Evolutionary conservation across 1,139 yeast genomes (phyloP).

Genomic region (Kodamaea sp.): DNA sequence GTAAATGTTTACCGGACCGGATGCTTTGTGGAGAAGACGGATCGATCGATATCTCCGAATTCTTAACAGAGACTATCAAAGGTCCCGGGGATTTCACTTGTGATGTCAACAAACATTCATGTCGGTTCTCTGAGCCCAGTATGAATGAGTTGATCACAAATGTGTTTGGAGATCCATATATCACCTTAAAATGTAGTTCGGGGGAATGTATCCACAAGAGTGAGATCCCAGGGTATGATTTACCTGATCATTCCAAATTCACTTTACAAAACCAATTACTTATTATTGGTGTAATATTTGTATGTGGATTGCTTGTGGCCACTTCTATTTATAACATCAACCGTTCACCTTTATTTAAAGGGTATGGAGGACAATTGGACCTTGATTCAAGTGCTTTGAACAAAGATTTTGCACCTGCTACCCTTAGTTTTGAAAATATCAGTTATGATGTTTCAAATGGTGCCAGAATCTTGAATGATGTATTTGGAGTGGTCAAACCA

Average conservation of each 20-base stretch:
- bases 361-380: constrained; percentile 21
- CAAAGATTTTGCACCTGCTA: constrained; percentile 67
- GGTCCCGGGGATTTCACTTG: constrained; percentile 95
- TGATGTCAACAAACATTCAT: constrained; percentile 54
- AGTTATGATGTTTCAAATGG: constrained; percentile 58
- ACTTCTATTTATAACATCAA: constrained; percentile 51
- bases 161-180: constrained; percentile 90
- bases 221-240: constrained; percentile 84
- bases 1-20: constrained; percentile 86
- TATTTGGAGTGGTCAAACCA: constrained; percentile 77
- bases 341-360: constrained; percentile 60
- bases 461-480: constrained; percentile 49
- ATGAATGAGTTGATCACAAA: constrained; percentile 89
- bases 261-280: constrained; percentile 49
- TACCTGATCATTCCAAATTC: constrained; percentile 57
- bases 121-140: constrained; percentile 89
- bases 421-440: constrained; percentile 71
- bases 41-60: constrained; percentile 90
- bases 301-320: constrained; percentile 34
- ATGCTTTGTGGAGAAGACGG: constrained; percentile 95
- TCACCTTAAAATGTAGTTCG: constrained; percentile 72
- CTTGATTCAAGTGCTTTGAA: constrained; percentile 43
- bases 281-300: constrained; percentile 47
- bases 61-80: constrained; percentile 78
- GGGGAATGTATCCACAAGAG: constrained; percentile 92